phyloP scores from a whole-genome alignment of 73 alveolate species.

The Tetrahymena borealis region DNA sequence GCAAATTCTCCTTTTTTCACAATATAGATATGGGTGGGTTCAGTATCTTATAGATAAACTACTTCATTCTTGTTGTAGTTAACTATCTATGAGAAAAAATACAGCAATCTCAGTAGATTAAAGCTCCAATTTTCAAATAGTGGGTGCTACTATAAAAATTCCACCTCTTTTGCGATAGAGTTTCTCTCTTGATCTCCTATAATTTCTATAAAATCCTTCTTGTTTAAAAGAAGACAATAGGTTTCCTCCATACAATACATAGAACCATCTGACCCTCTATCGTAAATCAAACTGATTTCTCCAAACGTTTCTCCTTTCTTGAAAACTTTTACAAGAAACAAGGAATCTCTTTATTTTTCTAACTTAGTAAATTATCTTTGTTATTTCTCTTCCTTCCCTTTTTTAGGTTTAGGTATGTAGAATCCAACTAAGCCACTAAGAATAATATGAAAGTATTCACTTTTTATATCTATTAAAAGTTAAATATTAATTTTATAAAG shows the following conservation, averaged over 20 bases:
- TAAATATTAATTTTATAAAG: too few species aligned
- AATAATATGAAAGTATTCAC: conserved; percentile 30
- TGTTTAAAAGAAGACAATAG: conserved; percentile 41
- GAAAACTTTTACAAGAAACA: conserved; percentile 34
- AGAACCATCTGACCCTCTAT: conserved; percentile 48
- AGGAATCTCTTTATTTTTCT: neutral
- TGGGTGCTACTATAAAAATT: conserved; percentile 43
- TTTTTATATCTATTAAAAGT: conserved; percentile 35
- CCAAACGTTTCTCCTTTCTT: conserved; percentile 53
- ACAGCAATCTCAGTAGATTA: conserved; percentile 37
- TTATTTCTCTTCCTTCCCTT: conserved; percentile 19
- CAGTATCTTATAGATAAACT: conserved; percentile 1
- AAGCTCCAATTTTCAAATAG: conserved; percentile 40
- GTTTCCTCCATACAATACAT: conserved; percentile 33
- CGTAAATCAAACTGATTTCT: conserved; percentile 47
- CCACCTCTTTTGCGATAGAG: conserved; percentile 24
- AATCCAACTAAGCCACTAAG: conserved; percentile 31
- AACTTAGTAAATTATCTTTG: neutral
- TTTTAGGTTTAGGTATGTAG: conserved; percentile 21
- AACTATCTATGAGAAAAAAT: conserved; percentile 14
- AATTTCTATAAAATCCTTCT: conserved; percentile 22
- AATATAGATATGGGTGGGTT: conserved; percentile 14
- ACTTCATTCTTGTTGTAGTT: conserved; percentile 24
- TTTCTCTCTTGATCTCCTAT: conserved; percentile 38
- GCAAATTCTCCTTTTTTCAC: conserved; percentile 43